phyloP scores from a whole-genome alignment of 2,329 filamentous ascomycete genomes.

The Xylaria sp. region DNA sequence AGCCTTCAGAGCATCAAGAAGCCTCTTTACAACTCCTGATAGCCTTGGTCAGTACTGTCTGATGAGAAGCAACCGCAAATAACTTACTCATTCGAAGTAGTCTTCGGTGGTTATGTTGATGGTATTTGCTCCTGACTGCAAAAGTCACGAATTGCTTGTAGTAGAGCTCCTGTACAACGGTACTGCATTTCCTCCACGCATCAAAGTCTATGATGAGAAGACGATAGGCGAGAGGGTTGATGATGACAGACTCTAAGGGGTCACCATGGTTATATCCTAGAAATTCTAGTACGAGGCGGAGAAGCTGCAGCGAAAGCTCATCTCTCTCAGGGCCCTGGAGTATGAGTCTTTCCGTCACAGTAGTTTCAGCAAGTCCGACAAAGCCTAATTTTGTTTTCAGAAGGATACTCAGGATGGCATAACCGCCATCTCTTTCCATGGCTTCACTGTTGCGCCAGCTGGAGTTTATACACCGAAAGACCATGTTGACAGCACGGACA shows the following conservation, averaged over 20 bases:
- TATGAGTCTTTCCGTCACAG: slow-evolving; percentile 54
- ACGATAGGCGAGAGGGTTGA: slow-evolving; percentile 94
- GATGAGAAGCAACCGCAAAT: background rate
- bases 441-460: slow-evolving; percentile 99
- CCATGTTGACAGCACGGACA: slow-evolving; percentile 80
- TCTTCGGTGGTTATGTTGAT: slow-evolving; percentile 89
- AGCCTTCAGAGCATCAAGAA: slow-evolving; percentile 89
- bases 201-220: slow-evolving; percentile 92
- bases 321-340: slow-evolving; percentile 65
- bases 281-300: slow-evolving; percentile 83
- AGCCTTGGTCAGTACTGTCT: slow-evolving; percentile 36
- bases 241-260: slow-evolving; percentile 88
- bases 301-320: slow-evolving; percentile 68
- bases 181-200: slow-evolving; percentile 84
- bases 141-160: slow-evolving; percentile 93
- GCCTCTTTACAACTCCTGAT: slow-evolving; percentile 84
- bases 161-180: slow-evolving; percentile 84
- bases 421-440: slow-evolving; percentile 96
- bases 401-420: slow-evolving; percentile 85
- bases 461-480: slow-evolving; percentile 85
- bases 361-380: slow-evolving; percentile 51
- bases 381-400: slow-evolving; percentile 83
- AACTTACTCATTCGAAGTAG: slow-evolving; percentile 87
- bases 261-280: slow-evolving; percentile 86
- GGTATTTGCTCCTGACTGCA: slow-evolving; percentile 87